Base-by-base conservation (phyloP, 2,329 filamentous ascomycete species). In the Pyricularia pennisetigena region DNA sequence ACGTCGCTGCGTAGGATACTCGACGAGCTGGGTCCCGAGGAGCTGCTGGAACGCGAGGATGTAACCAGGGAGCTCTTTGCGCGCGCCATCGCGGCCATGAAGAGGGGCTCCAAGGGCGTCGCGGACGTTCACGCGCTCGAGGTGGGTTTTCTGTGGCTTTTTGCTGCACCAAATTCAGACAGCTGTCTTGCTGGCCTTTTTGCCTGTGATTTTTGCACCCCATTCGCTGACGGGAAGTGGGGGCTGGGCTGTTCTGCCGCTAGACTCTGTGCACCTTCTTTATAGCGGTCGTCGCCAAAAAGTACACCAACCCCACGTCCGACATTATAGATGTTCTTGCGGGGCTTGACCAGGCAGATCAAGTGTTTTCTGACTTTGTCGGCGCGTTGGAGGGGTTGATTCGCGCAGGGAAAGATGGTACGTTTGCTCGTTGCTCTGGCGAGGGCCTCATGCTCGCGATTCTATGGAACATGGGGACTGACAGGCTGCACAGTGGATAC, bases 281-380 rank as follows among this genome's bases (percentile, higher is more conserved):
- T 76, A 89, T 90, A 66, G 88, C 88, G 68, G 85, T 97, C 23
- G 83, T 98, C 70, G 86, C 87, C 69, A 99, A 98, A 80, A 93
- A 90, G 77, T 99, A 97, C 78, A 93, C 92, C 28, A 97, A 97
- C 74, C 92, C 94, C 6, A 97, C 93, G 78, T 95, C 95, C 66
- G 95, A 98, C 78, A 91, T 97, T 73, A 97, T 99, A 75, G 88
- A 90, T 69, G 85, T 98, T 41, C 85, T 99, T 65, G 92, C 94
- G 4, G 95, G 95, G 6, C 86, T 99, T 67, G 90, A 97, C 80
- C 86, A 93, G 73, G 91, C 97, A 65, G 95, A 99, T 77, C 83
- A 85, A 8, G 86, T 96, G 64, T 94, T 98, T 77, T 90, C 92
- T 62, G 92, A 97, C 69, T 95, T 98, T 75, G 93, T 97, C 63